Evolutionary conservation across 2,329 filamentous ascomycete species (phyloP).

Genomic region (Fusarium albosuccineum): DNA sequence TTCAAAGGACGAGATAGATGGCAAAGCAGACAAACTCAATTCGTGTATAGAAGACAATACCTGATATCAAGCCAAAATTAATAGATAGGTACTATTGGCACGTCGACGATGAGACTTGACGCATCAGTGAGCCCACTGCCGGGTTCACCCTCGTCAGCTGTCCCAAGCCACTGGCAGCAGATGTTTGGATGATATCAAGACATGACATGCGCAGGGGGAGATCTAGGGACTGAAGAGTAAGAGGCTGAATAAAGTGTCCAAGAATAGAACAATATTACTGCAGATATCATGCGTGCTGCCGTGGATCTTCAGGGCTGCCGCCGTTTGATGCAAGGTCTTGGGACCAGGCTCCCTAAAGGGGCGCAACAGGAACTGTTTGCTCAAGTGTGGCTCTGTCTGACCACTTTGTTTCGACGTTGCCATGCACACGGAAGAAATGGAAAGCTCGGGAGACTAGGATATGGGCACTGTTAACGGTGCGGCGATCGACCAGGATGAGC

Average conservation of each 20-base stretch:
- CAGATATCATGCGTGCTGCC: conserved; percentile 12
- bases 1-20: no score
- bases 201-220: conserved; percentile 11
- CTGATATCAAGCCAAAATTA: conserved; percentile 10
- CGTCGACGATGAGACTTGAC: conserved; percentile 6
- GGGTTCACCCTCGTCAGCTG: conserved; percentile 15
- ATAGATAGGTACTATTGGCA: background rate
- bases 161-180: conserved; percentile 4
- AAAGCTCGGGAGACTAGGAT: conserved; percentile 19
- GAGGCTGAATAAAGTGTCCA: background rate
- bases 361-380: background rate
- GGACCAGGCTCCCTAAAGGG: conserved; percentile 7
- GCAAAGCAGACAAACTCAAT: no score
- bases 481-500: conserved; percentile 34
- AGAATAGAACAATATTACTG: conserved; percentile 9
- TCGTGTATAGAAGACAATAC: background rate
- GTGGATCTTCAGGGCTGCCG: background rate
- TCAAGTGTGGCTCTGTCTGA: background rate
- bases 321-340: background rate
- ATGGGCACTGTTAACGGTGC: conserved; percentile 9
- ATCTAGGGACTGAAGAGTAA: conserved; percentile 10
- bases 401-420: conserved; percentile 19
- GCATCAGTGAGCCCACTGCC: conserved; percentile 13
- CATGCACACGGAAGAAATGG: conserved; percentile 7
- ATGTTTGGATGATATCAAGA: conserved; percentile 16